Evolutionary conservation across 208 protist genomes (phyloP).

Genomic region (Acanthamoeba lenticulata): DNA sequence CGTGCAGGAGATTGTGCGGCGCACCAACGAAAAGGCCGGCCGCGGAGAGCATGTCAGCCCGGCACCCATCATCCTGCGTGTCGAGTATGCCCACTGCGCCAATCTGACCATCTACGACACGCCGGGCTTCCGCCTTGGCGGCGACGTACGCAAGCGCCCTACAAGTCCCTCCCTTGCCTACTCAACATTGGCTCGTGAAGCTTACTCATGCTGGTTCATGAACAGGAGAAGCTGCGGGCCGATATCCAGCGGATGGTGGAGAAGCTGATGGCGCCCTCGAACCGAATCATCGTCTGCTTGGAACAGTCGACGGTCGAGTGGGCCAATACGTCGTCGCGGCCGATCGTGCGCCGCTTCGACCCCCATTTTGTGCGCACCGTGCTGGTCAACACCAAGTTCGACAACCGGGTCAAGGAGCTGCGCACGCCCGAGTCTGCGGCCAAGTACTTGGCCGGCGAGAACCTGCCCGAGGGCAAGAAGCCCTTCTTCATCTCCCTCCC

Average conservation of each 20-base stretch:
- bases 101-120: conserved; percentile 85
- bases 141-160: conserved; percentile 74
- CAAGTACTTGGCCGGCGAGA: conserved; percentile 80
- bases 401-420: conserved; percentile 84
- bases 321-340: conserved; percentile 81
- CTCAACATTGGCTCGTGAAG: conserved; percentile 41
- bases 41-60: conserved; percentile 69
- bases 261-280: conserved; percentile 75
- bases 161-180: neutral
- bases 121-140: conserved; percentile 81
- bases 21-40: conserved; percentile 81
- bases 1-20: conserved; percentile 77
- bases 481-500: conserved; percentile 83
- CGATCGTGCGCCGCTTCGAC: conserved; percentile 79
- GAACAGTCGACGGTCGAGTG: conserved; percentile 85
- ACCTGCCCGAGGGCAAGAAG: conserved; percentile 71
- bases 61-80: conserved; percentile 81
- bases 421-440: conserved; percentile 70
- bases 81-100: conserved; percentile 81
- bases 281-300: conserved; percentile 83
- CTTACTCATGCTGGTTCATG: neutral
- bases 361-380: conserved; percentile 77
- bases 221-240: neutral
- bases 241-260: conserved; percentile 62
- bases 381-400: conserved; percentile 83